These are phyloP conservation scores for Populus hybrid DNA, from an alignment of 441 rosid genomes.

Conservation along the genomic window DNA sequence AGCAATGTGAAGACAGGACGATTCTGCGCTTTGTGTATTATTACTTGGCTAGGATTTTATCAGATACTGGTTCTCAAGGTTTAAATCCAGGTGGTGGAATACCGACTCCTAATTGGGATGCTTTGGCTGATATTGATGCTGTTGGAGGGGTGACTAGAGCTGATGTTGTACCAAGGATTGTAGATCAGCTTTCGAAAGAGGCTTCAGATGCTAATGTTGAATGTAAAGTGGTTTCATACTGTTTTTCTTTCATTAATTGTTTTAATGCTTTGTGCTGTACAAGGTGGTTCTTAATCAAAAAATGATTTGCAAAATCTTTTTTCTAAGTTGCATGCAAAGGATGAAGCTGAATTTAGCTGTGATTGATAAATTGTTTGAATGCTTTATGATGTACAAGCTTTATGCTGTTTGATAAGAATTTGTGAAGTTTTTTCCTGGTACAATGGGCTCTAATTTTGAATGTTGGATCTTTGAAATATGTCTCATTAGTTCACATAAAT, in stretches of 20 bases:
- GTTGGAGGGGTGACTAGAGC: constrained; percentile 99
- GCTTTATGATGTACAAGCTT: too few relatives aligned
- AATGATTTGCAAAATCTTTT: not conserved
- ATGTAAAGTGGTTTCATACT: constrained; percentile 47
- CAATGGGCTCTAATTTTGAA: not conserved
- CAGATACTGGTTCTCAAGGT: constrained; percentile 89
- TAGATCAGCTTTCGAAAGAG: constrained; percentile 72
- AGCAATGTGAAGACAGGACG: constrained; percentile 94
- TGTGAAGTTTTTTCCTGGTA: not conserved
- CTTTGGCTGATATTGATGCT: constrained; percentile 96
- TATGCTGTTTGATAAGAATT: not conserved
- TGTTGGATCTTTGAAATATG: not conserved
- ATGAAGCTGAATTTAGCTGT: not conserved
- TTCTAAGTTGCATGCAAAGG: not conserved
- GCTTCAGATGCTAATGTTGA: constrained; percentile 74
- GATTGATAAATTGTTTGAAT: not conserved
- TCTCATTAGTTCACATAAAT: not conserved
- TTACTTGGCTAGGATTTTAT: constrained; percentile 93
- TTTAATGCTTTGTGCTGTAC: not conserved
- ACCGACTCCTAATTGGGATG: constrained; percentile 99
- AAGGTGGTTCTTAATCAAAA: not conserved
- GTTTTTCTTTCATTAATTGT: constrained; percentile 9
- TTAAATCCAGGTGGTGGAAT: constrained; percentile 97
- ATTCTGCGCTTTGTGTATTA: constrained; percentile 96
- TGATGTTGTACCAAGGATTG: constrained; percentile 92